Evolutionary conservation across 768 basidiomycete species (phyloP).

Genomic region (Termitomyces sp.): DNA sequence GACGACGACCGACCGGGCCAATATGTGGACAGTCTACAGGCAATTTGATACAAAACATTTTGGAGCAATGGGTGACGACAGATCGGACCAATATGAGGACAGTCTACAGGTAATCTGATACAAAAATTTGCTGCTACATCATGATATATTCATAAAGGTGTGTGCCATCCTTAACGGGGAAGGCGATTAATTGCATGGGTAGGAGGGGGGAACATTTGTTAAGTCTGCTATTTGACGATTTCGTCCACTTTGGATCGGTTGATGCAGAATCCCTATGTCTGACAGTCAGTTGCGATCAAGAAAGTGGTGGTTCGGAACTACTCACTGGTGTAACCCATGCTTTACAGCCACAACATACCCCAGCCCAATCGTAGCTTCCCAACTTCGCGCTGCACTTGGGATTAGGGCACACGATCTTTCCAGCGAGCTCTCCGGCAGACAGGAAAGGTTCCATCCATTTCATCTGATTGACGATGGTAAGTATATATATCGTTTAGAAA

Average conservation of each 20-base stretch:
- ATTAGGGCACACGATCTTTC: conserved; percentile 92
- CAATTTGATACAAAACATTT: background rate
- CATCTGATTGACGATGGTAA: conserved; percentile 44
- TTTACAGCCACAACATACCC: conserved; percentile 85
- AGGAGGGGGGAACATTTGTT: background rate
- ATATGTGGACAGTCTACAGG: background rate
- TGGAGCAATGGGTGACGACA: too few relatives aligned
- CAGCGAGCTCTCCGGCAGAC: conserved; percentile 67
- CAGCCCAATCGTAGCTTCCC: conserved; percentile 97
- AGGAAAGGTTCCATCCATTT: conserved; percentile 93
- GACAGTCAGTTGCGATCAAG: background rate
- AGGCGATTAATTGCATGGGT: background rate
- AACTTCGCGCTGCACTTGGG: conserved; percentile 86
- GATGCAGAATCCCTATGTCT: conserved; percentile 56
- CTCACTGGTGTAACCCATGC: conserved; percentile 89
- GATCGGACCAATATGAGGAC: background rate
- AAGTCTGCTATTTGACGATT: conserved; percentile 25
- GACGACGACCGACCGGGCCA: background rate
- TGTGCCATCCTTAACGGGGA: background rate
- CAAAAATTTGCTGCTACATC: too few relatives aligned
- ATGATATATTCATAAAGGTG: too few relatives aligned
- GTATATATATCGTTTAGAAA: background rate
- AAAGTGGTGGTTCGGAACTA: conserved; percentile 7
- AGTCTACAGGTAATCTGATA: background rate
- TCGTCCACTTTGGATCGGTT: conserved; percentile 67